phyloP scores from a whole-genome alignment of 345 rosid species.

The Melastoma malabathricum region DNA sequence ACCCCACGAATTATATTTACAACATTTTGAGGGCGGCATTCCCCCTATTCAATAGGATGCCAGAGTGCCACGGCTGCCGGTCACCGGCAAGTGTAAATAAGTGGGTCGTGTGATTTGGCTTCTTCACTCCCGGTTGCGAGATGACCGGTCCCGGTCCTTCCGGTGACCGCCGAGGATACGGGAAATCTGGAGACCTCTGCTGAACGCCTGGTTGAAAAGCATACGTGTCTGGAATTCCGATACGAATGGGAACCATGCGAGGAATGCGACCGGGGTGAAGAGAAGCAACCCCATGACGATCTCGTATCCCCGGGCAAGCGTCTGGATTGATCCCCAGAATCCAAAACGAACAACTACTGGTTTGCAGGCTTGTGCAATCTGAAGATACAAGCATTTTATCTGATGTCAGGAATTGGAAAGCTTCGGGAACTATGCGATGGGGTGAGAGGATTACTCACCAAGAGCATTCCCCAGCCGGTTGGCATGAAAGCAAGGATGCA shows the following conservation, averaged over 20 bases:
- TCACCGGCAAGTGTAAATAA: no score
- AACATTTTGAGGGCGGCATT: no score
- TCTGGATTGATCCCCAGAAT: slow-evolving; percentile 81
- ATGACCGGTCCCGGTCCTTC: slow-evolving; percentile 69
- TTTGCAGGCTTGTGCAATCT: slow-evolving; percentile 97
- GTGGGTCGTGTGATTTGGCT: no score
- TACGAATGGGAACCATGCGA: slow-evolving; percentile 98
- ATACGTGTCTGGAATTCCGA: slow-evolving; percentile 98
- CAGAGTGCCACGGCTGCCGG: no score
- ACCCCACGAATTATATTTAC: no score
- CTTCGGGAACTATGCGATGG: no score
- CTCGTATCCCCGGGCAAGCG: slow-evolving; percentile 94
- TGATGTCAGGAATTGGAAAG: no score
- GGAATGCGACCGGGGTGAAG: slow-evolving; percentile 95
- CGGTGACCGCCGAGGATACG: slow-evolving; percentile 93
- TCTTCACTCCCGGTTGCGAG: slow-evolving; percentile 61
- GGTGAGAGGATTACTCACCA: slow-evolving; percentile 41
- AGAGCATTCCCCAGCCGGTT: slow-evolving; percentile 97
- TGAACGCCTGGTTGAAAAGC: slow-evolving; percentile 99
- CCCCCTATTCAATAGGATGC: no score
- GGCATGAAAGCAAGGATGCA: slow-evolving; percentile 99
- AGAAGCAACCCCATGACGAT: slow-evolving; percentile 82
- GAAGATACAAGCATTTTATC: slow-evolving; percentile 1
- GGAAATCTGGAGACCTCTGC: slow-evolving; percentile 97
- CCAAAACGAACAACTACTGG: slow-evolving; percentile 60